Conservation (phyloP, 352 stramenopile genomes). For the Phytophthora capsici region DNA sequence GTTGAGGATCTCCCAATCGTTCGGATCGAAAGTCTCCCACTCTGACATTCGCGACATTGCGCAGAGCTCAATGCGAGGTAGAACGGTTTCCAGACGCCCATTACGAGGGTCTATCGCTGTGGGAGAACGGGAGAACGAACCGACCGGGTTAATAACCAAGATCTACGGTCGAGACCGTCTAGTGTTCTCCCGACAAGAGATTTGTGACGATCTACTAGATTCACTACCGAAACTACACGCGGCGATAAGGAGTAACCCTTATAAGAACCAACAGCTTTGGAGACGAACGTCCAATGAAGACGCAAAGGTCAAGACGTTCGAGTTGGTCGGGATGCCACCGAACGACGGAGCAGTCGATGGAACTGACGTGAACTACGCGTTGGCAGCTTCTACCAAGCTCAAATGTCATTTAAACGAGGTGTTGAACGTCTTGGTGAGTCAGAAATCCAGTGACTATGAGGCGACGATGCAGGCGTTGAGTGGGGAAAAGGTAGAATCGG, state of each 20-base stretch:
- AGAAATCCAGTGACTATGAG: conserved; percentile 43
- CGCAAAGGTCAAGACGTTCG: conserved; percentile 32
- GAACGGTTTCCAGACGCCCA: conserved; percentile 1
- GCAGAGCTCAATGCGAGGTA: conserved; percentile 1
- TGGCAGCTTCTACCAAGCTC: conserved; percentile 47
- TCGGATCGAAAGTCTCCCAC: conserved; percentile 11
- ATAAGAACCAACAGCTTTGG: conserved; percentile 31
- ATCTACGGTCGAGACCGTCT: conserved; percentile 29
- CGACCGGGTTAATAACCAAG: conserved; percentile 14
- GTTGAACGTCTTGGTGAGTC: conserved; percentile 50
- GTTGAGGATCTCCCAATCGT: conserved; percentile 21
- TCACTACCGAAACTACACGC: conserved; percentile 43
- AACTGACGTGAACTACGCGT: conserved; percentile 45
- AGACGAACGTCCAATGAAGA: conserved; percentile 28
- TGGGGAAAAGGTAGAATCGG: conserved; percentile 40
- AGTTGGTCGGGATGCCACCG: conserved; percentile 38
- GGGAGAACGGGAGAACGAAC: conserved; percentile 7
- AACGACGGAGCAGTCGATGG: conserved; percentile 16
- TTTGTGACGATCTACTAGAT: conserved; percentile 35
- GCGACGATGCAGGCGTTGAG: conserved; percentile 44
- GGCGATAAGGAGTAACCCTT: conserved; percentile 28
- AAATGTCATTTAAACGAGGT: conserved; percentile 62
- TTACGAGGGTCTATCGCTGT: conserved; percentile 13
- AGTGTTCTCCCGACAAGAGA: conserved; percentile 34
- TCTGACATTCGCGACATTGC: conserved; percentile 13